A percentile compares a stretch with the other conserved stretches of the same genome.
Evolutionary conservation across 139 green algal genomes (phyloP).

Genomic region (Cymbomonas tetramitiformis): DNA sequence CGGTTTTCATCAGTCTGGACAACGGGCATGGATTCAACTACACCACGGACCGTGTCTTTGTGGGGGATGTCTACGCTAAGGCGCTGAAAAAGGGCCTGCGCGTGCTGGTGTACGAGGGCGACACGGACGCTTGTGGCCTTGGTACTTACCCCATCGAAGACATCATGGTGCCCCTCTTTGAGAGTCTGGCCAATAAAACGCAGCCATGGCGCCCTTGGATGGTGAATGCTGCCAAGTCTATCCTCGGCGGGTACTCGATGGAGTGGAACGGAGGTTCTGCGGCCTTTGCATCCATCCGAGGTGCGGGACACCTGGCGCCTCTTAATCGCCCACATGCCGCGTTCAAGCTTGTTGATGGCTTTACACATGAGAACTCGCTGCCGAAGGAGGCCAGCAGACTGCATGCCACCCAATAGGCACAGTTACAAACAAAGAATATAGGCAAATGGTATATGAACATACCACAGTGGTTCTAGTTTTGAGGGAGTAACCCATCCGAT

Average conservation of each 20-base stretch:
- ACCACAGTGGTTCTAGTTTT: too few species aligned
- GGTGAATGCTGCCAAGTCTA: background rate
- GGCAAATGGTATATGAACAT: too few species aligned
- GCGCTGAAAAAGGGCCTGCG: background rate
- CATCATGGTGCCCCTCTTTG: background rate
- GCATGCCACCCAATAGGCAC: background rate
- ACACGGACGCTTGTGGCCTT: conserved; percentile 6
- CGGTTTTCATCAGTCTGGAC: conserved; percentile 1
- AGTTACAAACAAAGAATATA: background rate
- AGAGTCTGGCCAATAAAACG: background rate
- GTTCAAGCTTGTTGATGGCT: background rate
- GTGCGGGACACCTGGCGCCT: background rate
- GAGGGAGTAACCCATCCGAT: too few species aligned
- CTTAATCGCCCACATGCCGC: background rate
- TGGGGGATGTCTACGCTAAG: background rate
- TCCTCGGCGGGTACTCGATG: background rate
- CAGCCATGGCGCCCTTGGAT: background rate
- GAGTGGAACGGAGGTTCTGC: background rate
- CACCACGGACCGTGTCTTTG: background rate
- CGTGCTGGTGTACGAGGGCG: conserved; percentile 8
- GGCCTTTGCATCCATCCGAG: background rate
- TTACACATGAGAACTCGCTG: background rate
- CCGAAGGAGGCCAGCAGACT: background rate
- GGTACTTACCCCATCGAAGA: background rate
- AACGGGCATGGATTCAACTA: conserved; percentile 10